These are phyloP conservation scores for Podosphaera fusca DNA, from an alignment of 2,329 filamentous ascomycete species.

Conservation along the genomic window DNA sequence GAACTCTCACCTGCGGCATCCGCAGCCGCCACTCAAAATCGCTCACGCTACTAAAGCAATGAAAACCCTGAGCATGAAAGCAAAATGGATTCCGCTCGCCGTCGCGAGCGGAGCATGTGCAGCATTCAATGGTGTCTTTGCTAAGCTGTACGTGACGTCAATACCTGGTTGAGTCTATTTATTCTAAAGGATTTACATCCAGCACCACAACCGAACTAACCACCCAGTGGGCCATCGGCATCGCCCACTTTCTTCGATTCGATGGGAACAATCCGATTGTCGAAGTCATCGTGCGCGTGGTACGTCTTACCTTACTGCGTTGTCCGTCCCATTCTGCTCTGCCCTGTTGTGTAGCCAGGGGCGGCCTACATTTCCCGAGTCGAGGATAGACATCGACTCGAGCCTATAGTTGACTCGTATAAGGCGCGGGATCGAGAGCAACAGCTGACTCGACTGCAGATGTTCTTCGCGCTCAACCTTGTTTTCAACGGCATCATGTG, in stretches of 20 bases:
- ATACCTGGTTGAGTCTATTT: not conserved
- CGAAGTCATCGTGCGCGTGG: constrained; percentile 26
- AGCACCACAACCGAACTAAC: constrained; percentile 33
- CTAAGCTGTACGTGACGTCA: constrained; percentile 40
- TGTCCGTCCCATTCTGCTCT: too few relatives aligned
- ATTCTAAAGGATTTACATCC: not conserved
- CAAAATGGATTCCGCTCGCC: constrained; percentile 43
- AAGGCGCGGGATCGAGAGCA: not conserved
- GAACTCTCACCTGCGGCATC: not conserved
- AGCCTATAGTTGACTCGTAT: not conserved
- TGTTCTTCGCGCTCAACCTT: constrained; percentile 45
- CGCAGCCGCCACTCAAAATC: not conserved
- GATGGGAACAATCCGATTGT: constrained; percentile 22
- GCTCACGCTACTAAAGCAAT: constrained; percentile 11
- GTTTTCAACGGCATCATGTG: constrained; percentile 35
- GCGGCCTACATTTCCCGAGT: not conserved
- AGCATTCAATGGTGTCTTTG: constrained; percentile 51
- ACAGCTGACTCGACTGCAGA: constrained; percentile 7
- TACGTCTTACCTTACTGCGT: constrained; percentile 15
- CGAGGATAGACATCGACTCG: too few relatives aligned
- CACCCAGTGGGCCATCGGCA: constrained; percentile 24
- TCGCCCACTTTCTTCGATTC: constrained; percentile 23
- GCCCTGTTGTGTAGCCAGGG: too few relatives aligned
- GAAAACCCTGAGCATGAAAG: constrained; percentile 17
- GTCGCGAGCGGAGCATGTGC: constrained; percentile 55